Evolutionary conservation across 2,329 filamentous ascomycete genomes (phyloP), one percentile per base, ranked within the genome.

Genomic region (Cercospora berteroae): DNA sequence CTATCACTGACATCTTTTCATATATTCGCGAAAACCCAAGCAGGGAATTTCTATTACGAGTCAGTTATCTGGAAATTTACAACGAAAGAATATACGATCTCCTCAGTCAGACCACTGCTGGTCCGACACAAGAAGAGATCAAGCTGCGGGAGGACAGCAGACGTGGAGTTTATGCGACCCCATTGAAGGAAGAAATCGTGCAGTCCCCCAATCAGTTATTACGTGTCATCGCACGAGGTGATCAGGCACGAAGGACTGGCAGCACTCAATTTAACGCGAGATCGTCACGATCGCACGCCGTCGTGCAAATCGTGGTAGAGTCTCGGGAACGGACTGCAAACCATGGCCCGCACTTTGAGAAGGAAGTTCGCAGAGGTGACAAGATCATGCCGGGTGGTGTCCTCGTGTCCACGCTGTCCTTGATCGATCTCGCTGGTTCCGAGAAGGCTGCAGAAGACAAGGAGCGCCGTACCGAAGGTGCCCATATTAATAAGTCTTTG

Each of bases 61-160:
- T 99, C 77, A 98, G 94, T 83, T 99, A 99, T 77, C 85, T 99
- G 70, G 95, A 99, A 81, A 99, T 99, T 69, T 99, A 99, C 82
- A 99, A 99, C 76, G 95, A 99, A 78, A 96, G 88, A 80, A 98
- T 99, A 66, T 92, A 97, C 77, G 95, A 99, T 80, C 83, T 99
- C 60, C 84, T 99, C 55, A 94, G 90, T 71, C 90, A 93, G 78
- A 85, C 72, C 59, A 73, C 92, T 0, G 85, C 86, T 0, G 85
- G 85, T 27, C 80, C 78, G 12, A 84, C 85, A 68, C 91, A 94
- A 71, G 95, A 99, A 73, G 95, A 99, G 77, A 99, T 99, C 80
- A 98, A 99, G 80, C 83, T 99, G 65, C 90, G 95, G 20, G 95
- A 99, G 80, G 95, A 99, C 79, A 93, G 90, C 82, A 98, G 97